Evolutionary conservation across 2,329 filamentous ascomycete genomes (phyloP).

Genomic region (Aspergillus japonicus): DNA sequence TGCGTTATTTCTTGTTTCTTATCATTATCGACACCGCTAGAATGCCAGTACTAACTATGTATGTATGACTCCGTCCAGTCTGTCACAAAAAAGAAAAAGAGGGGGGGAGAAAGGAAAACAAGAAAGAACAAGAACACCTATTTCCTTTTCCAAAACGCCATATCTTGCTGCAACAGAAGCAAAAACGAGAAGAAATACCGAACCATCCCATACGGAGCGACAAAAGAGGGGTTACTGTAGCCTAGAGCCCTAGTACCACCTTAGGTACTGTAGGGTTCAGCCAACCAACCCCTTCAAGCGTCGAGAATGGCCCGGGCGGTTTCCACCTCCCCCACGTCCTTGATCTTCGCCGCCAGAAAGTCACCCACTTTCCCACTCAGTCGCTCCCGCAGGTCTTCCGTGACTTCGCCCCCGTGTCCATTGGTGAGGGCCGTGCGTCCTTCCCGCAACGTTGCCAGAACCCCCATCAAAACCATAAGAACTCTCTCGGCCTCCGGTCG

Average conservation of each 20-base stretch:
- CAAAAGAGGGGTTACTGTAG: background rate
- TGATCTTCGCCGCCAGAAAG: conserved; percentile 42
- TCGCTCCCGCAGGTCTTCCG: conserved; percentile 38
- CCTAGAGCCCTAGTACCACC: background rate
- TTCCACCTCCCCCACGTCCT: conserved; percentile 41
- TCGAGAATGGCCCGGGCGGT: conserved; percentile 42
- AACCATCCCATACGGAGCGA: background rate
- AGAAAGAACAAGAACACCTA: background rate
- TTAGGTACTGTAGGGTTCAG: background rate
- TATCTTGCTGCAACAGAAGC: background rate
- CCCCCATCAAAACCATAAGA: conserved; percentile 55
- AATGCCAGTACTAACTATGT: background rate
- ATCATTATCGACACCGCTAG: background rate
- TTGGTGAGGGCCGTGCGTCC: conserved; percentile 43
- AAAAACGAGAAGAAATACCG: background rate
- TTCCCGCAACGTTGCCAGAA: conserved; percentile 55
- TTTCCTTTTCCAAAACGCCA: background rate
- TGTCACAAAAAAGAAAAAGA: too few relatives aligned
- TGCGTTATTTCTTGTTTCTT: background rate
- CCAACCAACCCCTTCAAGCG: conserved; percentile 12
- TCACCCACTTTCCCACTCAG: conserved; percentile 43
- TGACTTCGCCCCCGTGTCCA: conserved; percentile 38
- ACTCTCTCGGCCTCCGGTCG: conserved; percentile 62
- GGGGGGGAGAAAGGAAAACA: background rate
- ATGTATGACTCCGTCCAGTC: background rate